Conservation (phyloP, 1,139 yeast genomes). For the Diutina neorugosa region DNA sequence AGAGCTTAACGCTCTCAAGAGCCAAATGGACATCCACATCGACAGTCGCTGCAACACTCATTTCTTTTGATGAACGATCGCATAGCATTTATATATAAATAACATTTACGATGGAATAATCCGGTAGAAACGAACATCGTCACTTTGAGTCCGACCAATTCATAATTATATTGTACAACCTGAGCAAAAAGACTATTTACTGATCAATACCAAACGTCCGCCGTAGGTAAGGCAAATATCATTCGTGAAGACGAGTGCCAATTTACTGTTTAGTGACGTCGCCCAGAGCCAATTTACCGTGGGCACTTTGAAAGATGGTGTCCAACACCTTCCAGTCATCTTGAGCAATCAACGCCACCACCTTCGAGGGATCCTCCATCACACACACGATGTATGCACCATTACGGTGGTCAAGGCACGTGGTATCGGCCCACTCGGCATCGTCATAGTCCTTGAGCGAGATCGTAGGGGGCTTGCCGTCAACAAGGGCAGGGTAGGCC, state of each 20-base stretch:
- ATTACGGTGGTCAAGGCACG: constrained; percentile 34
- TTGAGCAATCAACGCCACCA: constrained; percentile 29
- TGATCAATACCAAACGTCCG: not conserved
- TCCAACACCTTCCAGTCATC: constrained; percentile 27
- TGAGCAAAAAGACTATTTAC: too few relatives aligned
- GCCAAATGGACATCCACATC: constrained; percentile 73
- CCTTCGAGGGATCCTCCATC: constrained; percentile 30
- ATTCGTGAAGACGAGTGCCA: not conserved
- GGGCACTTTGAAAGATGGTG: constrained; percentile 36
- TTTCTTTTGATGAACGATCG: constrained; percentile 35
- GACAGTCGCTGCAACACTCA: constrained; percentile 75
- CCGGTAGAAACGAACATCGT: not conserved
- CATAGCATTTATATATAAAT: not conserved
- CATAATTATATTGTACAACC: too few relatives aligned
- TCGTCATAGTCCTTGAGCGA: constrained; percentile 33
- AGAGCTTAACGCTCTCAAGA: constrained; percentile 68
- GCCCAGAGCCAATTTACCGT: constrained; percentile 10
- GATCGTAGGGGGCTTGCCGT: constrained; percentile 37
- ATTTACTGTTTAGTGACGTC: constrained; percentile 1
- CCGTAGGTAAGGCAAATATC: not conserved
- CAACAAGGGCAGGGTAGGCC: constrained; percentile 28
- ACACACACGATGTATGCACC: constrained; percentile 31
- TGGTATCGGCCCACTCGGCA: constrained; percentile 41
- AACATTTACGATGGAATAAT: not conserved
- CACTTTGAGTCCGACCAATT: not conserved